These are phyloP conservation scores for Sphagnum fallax DNA, from an alignment of 228 moss, liverwort and hornwort species.

Conservation along the genomic window DNA sequence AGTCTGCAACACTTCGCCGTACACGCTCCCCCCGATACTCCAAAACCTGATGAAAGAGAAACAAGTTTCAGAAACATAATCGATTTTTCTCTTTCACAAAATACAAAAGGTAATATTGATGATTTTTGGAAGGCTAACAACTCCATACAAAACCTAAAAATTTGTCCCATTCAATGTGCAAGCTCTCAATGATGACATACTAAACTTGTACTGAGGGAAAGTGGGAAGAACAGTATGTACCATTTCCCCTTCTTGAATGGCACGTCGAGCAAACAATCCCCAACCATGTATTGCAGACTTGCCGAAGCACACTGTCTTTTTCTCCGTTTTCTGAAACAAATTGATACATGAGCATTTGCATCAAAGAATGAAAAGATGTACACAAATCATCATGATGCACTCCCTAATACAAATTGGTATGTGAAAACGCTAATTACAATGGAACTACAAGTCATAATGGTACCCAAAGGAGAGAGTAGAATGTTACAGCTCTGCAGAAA, in stretches of 20 bases:
- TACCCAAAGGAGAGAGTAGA: no score
- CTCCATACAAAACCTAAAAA: no score
- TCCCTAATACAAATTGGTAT: background rate
- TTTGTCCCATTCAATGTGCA: no score
- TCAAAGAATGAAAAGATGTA: no score
- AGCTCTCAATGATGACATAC: background rate
- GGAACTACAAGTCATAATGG: background rate
- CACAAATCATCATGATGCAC: background rate
- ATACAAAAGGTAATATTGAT: no score
- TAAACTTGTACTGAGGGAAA: background rate
- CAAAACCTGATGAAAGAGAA: slow-evolving; percentile 54
- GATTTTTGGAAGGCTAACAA: no score
- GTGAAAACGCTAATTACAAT: background rate
- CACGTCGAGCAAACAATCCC: slow-evolving; percentile 93
- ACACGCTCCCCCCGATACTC: slow-evolving; percentile 98
- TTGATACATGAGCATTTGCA: background rate
- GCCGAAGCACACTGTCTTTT: slow-evolving; percentile 83
- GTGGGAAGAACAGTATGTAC: slow-evolving; percentile 15
- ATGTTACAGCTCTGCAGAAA: no score
- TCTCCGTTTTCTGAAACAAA: slow-evolving; percentile 67
- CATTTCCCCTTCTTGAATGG: slow-evolving; percentile 96
- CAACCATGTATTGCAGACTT: slow-evolving; percentile 97
- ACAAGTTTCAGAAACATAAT: background rate
- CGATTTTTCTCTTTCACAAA: background rate
- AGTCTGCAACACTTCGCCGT: slow-evolving; percentile 87